These are phyloP conservation scores for Pythium pyrilobum DNA, from an alignment of 352 stramenopile genomes.

Conservation along the genomic window DNA sequence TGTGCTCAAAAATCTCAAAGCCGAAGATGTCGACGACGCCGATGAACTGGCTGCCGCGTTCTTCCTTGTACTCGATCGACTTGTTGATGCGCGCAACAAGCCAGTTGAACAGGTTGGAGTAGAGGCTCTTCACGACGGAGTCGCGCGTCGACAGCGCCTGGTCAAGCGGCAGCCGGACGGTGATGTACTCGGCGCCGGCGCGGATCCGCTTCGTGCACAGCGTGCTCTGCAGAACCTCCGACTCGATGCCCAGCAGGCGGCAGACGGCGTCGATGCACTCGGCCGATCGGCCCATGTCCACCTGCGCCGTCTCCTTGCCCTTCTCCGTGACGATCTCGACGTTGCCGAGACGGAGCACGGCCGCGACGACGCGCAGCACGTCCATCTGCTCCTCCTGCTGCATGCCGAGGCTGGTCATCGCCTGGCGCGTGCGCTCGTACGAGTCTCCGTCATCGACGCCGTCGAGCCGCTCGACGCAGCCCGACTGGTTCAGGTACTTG, in stretches of 20 bases:
- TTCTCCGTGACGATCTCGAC: conserved; percentile 69
- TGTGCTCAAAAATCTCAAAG: conserved; percentile 89
- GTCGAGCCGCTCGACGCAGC: conserved; percentile 66
- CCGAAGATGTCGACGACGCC: conserved; percentile 90
- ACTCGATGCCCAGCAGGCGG: conserved; percentile 58
- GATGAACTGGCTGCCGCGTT: conserved; percentile 73
- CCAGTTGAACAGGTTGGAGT: conserved; percentile 91
- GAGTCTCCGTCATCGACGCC: conserved; percentile 76
- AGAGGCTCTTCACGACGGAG: conserved; percentile 84
- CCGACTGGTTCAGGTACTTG: conserved; percentile 82
- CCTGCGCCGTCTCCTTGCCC: conserved; percentile 58
- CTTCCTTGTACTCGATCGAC: conserved; percentile 83
- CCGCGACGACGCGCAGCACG: conserved; percentile 79
- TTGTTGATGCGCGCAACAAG: conserved; percentile 92
- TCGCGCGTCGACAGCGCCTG: conserved; percentile 77
- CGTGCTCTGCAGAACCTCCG: conserved; percentile 49
- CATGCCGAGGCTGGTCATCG: conserved; percentile 86
- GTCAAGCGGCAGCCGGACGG: conserved; percentile 48
- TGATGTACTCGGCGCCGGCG: conserved; percentile 73
- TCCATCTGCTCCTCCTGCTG: conserved; percentile 62
- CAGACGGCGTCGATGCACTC: conserved; percentile 80
- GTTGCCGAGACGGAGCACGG: conserved; percentile 86
- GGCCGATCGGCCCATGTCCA: conserved; percentile 42
- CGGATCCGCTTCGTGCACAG: conserved; percentile 80
- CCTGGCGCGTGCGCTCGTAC: conserved; percentile 61